These are phyloP conservation scores for Gymnopus androsaceus DNA, from an alignment of 1,284 basidiomycete genomes.

Conservation along the genomic window DNA sequence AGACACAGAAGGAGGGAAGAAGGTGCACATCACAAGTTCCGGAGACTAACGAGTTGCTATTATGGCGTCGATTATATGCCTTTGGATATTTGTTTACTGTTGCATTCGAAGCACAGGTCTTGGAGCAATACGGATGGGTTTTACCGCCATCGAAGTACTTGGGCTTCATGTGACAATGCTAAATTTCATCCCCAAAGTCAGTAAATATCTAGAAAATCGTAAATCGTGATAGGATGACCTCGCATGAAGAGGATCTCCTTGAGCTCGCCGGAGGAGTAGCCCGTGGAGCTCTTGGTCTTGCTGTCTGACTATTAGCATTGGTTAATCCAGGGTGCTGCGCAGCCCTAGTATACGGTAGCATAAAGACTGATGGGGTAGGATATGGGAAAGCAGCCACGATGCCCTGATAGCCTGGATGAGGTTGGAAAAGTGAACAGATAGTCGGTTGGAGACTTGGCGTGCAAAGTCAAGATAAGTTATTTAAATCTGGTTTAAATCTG, in stretches of 20 bases:
- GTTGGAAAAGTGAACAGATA: neutral
- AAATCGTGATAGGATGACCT: constrained; percentile 27
- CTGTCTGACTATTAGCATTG: constrained; percentile 21
- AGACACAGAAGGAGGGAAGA: no score
- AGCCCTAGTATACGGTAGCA: constrained; percentile 53
- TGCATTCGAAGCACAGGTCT: constrained; percentile 54
- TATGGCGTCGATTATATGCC: neutral
- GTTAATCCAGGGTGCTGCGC: constrained; percentile 47
- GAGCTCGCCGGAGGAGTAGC: constrained; percentile 15
- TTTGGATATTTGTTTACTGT: constrained; percentile 1
- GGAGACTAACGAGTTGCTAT: neutral
- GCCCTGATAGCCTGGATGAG: neutral
- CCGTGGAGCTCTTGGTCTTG: no score
- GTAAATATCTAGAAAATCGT: neutral
- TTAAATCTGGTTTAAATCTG: no score
- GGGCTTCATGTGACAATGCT: constrained; percentile 53
- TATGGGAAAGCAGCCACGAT: constrained; percentile 30
- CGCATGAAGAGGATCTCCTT: constrained; percentile 35
- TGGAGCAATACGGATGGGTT: constrained; percentile 54
- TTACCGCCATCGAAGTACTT: constrained; percentile 41
- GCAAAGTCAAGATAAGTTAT: neutral
- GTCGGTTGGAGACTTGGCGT: neutral
- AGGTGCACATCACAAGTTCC: constrained; percentile 17
- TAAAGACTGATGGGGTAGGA: constrained; percentile 51
- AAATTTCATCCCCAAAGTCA: neutral